Percentiles rank a stretch among this genome's conserved stretches.
These are phyloP conservation scores for Physcia stellaris DNA, from an alignment of 495 filamentous ascomycete species.

Conservation along the genomic window DNA sequence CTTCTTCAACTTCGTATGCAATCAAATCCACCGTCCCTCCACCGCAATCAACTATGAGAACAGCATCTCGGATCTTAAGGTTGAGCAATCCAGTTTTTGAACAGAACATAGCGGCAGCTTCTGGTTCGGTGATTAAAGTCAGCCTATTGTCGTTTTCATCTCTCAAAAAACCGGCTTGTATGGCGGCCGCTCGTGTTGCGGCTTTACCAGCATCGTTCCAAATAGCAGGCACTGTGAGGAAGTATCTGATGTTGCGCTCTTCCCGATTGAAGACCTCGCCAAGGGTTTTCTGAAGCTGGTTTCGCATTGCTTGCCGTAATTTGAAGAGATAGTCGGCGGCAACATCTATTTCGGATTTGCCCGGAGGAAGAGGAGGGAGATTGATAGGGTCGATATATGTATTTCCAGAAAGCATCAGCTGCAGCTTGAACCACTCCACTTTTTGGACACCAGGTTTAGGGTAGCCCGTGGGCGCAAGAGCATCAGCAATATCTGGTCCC, in stretches of 20 bases:
- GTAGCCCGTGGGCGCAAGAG: constrained; percentile 64
- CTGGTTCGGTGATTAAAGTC: constrained; percentile 62
- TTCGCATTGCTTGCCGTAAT: constrained; percentile 62
- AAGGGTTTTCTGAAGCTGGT: constrained; percentile 60
- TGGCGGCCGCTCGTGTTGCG: constrained; percentile 60
- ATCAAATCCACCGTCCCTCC: constrained; percentile 73
- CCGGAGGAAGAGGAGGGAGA: constrained; percentile 60
- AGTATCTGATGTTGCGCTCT: constrained; percentile 67
- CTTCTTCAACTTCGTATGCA: constrained; percentile 70
- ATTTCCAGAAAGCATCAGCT: constrained; percentile 69
- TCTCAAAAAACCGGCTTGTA: constrained; percentile 63
- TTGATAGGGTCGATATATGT: constrained; percentile 77
- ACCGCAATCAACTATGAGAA: constrained; percentile 68
- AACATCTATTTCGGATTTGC: constrained; percentile 70
- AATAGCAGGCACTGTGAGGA: constrained; percentile 63
- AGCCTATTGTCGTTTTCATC: constrained; percentile 67
- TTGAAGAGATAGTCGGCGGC: constrained; percentile 73
- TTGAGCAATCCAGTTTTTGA: constrained; percentile 66
- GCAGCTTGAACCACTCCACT: constrained; percentile 76
- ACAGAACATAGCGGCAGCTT: constrained; percentile 68
- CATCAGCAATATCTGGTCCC: constrained; percentile 70
- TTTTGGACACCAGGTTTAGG: constrained; percentile 70
- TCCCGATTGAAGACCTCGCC: constrained; percentile 67
- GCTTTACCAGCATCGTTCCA: constrained; percentile 77
- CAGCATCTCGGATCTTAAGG: constrained; percentile 61